phyloP scores from a whole-genome alignment of 208 protist species.

The Leishmania major region DNA sequence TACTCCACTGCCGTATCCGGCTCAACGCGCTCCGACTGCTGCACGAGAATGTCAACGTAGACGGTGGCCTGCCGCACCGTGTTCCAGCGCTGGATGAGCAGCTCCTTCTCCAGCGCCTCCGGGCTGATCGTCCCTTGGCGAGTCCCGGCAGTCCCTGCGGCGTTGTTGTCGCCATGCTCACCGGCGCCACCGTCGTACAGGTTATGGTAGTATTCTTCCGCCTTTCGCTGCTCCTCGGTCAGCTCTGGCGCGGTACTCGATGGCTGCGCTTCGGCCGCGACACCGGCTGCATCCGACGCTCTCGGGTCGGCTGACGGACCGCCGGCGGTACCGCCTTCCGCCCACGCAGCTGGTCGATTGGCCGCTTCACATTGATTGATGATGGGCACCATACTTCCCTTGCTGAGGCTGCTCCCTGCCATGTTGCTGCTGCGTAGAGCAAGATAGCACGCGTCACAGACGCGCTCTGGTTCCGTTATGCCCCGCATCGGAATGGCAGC shows the following conservation, averaged over 20 bases:
- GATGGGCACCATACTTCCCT: background rate
- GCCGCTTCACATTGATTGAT: slow-evolving; percentile 19
- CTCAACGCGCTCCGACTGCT: slow-evolving; percentile 75
- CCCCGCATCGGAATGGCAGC: slow-evolving; percentile 55
- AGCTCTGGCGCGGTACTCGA: background rate
- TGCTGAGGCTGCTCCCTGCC: slow-evolving; percentile 17
- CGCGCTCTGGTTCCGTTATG: slow-evolving; percentile 55
- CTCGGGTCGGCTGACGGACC: background rate
- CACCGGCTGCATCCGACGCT: background rate
- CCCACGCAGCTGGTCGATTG: background rate
- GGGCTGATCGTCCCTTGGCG: slow-evolving; percentile 21
- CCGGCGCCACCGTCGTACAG: slow-evolving; percentile 24
- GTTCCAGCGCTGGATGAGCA: slow-evolving; percentile 56
- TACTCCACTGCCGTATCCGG: slow-evolving; percentile 62
- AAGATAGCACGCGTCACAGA: slow-evolving; percentile 77
- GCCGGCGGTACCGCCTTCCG: slow-evolving; percentile 1
- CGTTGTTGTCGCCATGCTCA: background rate
- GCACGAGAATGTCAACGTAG: slow-evolving; percentile 81
- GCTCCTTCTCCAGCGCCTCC: slow-evolving; percentile 52
- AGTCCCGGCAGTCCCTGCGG: background rate
- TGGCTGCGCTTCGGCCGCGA: background rate
- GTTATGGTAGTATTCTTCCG: slow-evolving; percentile 29
- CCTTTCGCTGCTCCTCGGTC: slow-evolving; percentile 22
- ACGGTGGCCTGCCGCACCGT: slow-evolving; percentile 57
- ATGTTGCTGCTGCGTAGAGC: slow-evolving; percentile 39